These are phyloP conservation scores for Sambucus nigra DNA, from an alignment of 129 eudicot genomes.

Conservation along the genomic window DNA sequence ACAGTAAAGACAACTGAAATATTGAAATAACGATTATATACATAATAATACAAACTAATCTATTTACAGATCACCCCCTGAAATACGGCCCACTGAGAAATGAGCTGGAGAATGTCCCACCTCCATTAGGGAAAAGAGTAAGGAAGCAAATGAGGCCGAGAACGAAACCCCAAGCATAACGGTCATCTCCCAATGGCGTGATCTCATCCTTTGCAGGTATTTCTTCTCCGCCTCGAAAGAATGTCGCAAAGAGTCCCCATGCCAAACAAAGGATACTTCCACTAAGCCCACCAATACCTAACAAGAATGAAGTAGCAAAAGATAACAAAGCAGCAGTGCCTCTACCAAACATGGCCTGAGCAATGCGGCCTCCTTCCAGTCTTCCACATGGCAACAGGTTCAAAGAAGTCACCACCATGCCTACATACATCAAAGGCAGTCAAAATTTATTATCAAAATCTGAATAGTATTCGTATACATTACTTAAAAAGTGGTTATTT, in stretches of 20 bases:
- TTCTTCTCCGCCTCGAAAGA: slow-evolving; percentile 95
- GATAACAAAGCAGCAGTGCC: slow-evolving; percentile 60
- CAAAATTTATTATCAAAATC: too few relatives aligned
- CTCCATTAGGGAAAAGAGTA: slow-evolving; percentile 87
- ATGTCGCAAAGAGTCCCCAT: slow-evolving; percentile 89
- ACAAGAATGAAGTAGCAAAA: slow-evolving; percentile 46
- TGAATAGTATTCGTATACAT: too few relatives aligned
- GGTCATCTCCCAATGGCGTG: slow-evolving; percentile 74
- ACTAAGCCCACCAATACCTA: slow-evolving; percentile 79
- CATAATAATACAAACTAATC: not conserved
- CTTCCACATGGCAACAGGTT: slow-evolving; percentile 90
- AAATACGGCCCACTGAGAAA: slow-evolving; percentile 67
- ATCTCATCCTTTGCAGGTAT: slow-evolving; percentile 90
- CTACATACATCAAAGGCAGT: slow-evolving; percentile 25
- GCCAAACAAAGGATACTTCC: slow-evolving; percentile 88
- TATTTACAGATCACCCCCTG: slow-evolving; percentile 57
- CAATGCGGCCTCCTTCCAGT: slow-evolving; percentile 95
- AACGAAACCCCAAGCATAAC: slow-evolving; percentile 83
- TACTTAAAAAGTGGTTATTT: too few relatives aligned
- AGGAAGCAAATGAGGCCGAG: slow-evolving; percentile 81
- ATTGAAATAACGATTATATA: not conserved
- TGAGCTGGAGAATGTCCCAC: slow-evolving; percentile 82
- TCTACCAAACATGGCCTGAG: slow-evolving; percentile 93
- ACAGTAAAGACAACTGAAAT: not conserved
- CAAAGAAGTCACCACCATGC: slow-evolving; percentile 95